Evolutionary conservation across 371 early-diverging fungal genomes (phyloP), one percentile per base, ranked within the genome.

Genomic region (Lichtheimia ramosa): DNA sequence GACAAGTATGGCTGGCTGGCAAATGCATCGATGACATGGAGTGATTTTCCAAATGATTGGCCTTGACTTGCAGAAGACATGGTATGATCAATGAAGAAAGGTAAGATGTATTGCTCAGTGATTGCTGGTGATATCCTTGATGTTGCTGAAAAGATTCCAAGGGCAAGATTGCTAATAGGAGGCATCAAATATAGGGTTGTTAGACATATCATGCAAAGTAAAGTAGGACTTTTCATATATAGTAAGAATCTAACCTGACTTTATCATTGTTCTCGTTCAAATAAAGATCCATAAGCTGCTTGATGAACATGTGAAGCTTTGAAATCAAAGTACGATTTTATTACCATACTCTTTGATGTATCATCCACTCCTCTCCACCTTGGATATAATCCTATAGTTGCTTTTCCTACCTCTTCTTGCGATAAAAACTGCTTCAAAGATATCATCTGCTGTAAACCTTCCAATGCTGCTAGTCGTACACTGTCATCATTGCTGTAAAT

Each of bases 401-500:
- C 46, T 18, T n/a, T 46, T 21, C 46, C 77, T 64, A 66, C 70
- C 69, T 91, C 92, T 48, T 89, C 79, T 13, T 76, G 66, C 14
- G 72, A 67, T 20, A 91, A 66, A 58, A 82, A 87, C 4, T 71
- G 69, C 12, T 71, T 76, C 16, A 85, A 74, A 34, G 89, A 55
- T 23, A 81, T 75, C 81, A 91, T 81, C 14, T 79, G 69, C 43
- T 83, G 75, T 20, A 91, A 76, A 3, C 91, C 92, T 55, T 79
- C 79, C 8, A 90, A 64, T 4, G 90, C 89, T 12, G 82, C 78
- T 16, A 86, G 66, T 34, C 90, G 77, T 53, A 90, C 25, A 89
- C 79, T 14, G 87, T 89, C 59, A 74, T 56, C 55, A 7, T 65
- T 42, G 20, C 62, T 54, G 20, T 43, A 61, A 13, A 75, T 34